phyloP scores from a whole-genome alignment of 2,329 filamentous ascomycete genomes.

The Ophiostoma piceae region DNA sequence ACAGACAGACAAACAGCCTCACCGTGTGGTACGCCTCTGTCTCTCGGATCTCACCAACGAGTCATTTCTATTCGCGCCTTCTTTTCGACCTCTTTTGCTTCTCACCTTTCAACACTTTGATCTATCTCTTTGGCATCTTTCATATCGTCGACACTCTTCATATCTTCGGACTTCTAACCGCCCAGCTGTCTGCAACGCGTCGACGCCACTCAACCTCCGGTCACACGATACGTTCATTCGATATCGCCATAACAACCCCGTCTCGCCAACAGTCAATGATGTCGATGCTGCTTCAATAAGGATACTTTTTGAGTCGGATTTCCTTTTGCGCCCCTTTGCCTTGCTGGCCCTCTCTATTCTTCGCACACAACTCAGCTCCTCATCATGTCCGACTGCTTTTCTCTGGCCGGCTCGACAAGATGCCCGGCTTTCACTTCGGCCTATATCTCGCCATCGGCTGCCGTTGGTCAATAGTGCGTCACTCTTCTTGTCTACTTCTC shows the following conservation, averaged over 20 bases:
- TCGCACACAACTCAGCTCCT: not conserved
- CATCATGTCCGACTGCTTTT: conserved; percentile 50
- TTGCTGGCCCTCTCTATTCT: not conserved
- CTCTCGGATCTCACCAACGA: not conserved
- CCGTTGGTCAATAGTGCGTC: conserved; percentile 31
- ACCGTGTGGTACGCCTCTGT: conserved; percentile 7
- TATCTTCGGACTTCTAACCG: not conserved
- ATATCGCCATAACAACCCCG: not conserved
- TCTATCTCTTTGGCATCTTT: not conserved
- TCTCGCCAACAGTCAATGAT: conserved; percentile 1
- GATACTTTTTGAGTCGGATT: not conserved
- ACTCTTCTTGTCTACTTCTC: not conserved
- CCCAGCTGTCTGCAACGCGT: not conserved
- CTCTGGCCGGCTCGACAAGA: conserved; percentile 61
- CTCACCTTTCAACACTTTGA: not conserved
- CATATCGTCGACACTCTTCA: too few relatives aligned
- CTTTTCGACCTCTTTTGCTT: not conserved
- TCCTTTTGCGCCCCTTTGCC: not conserved
- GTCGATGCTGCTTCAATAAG: conserved; percentile 6
- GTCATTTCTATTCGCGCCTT: not conserved
- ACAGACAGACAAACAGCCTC: not conserved
- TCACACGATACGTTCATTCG: conserved; percentile 6
- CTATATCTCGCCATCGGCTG: conserved; percentile 57
- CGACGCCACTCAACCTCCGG: not conserved
- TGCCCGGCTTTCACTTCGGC: conserved; percentile 68